Evolutionary conservation across 371 early-diverging fungal genomes (phyloP).

Genomic region (Mortierella polycephala): DNA sequence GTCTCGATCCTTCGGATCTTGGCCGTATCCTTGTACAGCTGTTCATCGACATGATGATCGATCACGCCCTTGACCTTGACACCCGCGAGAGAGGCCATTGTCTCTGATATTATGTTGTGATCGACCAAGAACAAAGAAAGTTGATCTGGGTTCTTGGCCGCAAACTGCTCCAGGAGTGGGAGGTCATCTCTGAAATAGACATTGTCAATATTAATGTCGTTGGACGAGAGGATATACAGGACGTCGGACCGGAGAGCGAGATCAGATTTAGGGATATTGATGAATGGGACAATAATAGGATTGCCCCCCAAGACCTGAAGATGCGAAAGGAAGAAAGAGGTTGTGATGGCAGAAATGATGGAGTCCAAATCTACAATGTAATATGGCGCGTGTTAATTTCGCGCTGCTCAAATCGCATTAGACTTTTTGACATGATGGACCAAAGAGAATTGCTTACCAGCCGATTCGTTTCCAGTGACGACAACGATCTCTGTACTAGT

Average conservation of each 20-base stretch:
- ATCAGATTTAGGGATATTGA: conserved; percentile 70
- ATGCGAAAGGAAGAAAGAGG: conserved; percentile 57
- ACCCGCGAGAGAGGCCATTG: conserved; percentile 41
- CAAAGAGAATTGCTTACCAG: conserved; percentile 57
- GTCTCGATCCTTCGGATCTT: conserved; percentile 61
- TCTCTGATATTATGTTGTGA: conserved; percentile 68
- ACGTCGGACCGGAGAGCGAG: conserved; percentile 75
- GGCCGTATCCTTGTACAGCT: conserved; percentile 55
- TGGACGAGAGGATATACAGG: conserved; percentile 58
- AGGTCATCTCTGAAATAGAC: conserved; percentile 46
- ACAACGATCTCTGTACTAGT: conserved; percentile 47
- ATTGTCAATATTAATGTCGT: conserved; percentile 14
- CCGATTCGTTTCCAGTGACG: conserved; percentile 79
- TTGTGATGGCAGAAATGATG: conserved; percentile 67
- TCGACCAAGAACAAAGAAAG: conserved; percentile 63
- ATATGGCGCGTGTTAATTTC: no score
- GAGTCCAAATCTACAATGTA: conserved; percentile 72
- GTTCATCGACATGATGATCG: conserved; percentile 83
- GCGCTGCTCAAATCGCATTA: no score
- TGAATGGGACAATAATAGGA: conserved; percentile 56
- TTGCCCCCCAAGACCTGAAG: conserved; percentile 1
- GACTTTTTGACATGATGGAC: not conserved
- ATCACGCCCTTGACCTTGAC: conserved; percentile 67
- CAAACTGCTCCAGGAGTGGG: conserved; percentile 30
- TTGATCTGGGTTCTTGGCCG: conserved; percentile 26